Evolutionary conservation across 495 filamentous ascomycete species (phyloP).

Genomic region (Astrothelium macrocarpum): DNA sequence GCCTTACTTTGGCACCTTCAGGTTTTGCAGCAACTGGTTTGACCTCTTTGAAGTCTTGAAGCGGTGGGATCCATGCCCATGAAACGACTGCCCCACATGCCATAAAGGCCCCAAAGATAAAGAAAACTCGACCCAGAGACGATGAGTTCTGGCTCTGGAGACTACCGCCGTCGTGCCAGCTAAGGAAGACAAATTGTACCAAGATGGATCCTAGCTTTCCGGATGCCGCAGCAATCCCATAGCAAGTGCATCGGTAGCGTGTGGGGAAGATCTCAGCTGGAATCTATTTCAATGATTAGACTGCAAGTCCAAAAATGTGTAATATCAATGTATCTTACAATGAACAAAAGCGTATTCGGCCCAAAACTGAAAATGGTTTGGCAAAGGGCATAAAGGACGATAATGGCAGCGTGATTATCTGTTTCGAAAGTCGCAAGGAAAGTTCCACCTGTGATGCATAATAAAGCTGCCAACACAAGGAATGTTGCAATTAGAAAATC

Average conservation of each 20-base stretch:
- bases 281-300: too few species aligned
- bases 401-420: constrained; percentile 35
- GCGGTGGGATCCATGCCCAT: constrained; percentile 5
- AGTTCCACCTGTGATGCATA: constrained; percentile 39
- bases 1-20: too few species aligned
- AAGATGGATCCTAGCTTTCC: constrained; percentile 36
- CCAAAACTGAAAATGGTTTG: constrained; percentile 59
- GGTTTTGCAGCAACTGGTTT: too few species aligned
- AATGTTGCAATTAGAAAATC: constrained; percentile 20
- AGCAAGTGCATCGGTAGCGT: constrained; percentile 32
- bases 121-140: neutral
- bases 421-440: constrained; percentile 37
- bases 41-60: constrained; percentile 15
- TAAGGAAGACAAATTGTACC: constrained; percentile 23
- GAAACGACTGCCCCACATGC: neutral
- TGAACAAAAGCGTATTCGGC: constrained; percentile 54
- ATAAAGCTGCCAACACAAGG: constrained; percentile 40
- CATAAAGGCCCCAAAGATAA: constrained; percentile 9
- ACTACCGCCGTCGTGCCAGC: neutral
- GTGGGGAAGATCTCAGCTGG: constrained; percentile 38
- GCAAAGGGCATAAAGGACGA: constrained; percentile 49
- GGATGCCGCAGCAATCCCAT: constrained; percentile 36
- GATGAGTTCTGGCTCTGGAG: neutral
- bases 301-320: too few species aligned
- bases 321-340: too few species aligned